phyloP scores from a whole-genome alignment of 23 red algal genomes.

The Chondrus crispus region DNA sequence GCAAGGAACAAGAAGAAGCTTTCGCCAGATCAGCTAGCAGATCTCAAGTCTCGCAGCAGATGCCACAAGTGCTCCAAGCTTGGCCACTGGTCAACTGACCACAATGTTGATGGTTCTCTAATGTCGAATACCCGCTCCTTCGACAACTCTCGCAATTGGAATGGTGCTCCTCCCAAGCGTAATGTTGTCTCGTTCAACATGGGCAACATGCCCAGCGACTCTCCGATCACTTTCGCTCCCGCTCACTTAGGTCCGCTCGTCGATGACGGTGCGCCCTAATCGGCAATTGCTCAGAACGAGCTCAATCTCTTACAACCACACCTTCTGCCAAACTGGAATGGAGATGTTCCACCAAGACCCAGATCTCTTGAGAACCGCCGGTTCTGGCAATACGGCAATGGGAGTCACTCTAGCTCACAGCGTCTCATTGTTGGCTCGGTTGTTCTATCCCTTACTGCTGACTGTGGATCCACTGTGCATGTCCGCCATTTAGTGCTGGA shows the following conservation, averaged over 20 bases:
- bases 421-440: background rate
- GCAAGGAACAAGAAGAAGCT: no score
- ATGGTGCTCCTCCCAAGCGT: no score
- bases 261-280: conserved; percentile 18
- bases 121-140: no score
- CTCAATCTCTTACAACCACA: background rate
- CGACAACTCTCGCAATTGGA: no score
- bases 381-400: background rate
- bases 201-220: no score
- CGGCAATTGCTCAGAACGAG: background rate
- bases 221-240: no score
- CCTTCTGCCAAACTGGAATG: background rate
- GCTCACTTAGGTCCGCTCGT: conserved; percentile 13
- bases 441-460: background rate
- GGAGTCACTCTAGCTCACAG: background rate
- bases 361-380: background rate
- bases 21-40: no score
- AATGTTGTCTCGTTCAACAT: no score
- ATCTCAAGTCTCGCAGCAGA: no score
- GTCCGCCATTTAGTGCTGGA: background rate
- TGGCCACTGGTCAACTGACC: background rate
- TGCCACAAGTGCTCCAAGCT: background rate
- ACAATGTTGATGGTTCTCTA: background rate
- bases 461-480: background rate
- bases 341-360: background rate